Conservation (phyloP, 2,329 filamentous ascomycete genomes). For the Beauveria sp. region DNA sequence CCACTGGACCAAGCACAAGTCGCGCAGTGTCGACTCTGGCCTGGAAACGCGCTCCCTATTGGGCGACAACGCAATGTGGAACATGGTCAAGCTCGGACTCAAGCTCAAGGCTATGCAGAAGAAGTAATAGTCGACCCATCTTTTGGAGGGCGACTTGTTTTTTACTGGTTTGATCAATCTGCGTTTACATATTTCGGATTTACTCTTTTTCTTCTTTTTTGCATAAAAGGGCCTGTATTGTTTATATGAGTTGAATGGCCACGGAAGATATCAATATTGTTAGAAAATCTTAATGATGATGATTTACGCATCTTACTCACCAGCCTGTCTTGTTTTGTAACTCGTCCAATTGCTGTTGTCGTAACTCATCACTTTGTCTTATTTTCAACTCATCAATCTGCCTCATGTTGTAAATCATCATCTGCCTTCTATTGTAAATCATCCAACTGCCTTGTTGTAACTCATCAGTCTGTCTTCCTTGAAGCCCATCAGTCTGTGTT, state of each 20-base stretch:
- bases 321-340: no score
- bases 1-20: conserved; percentile 24
- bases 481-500: no score
- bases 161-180: neutral
- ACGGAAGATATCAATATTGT: conserved; percentile 5
- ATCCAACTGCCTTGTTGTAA: no score
- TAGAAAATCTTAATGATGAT: conserved; percentile 10
- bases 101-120: conserved; percentile 16
- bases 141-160: neutral
- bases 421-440: no score
- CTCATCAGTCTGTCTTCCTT: no score
- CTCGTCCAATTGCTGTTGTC: no score
- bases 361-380: neutral
- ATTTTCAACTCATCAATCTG: no score
- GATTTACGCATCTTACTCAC: neutral
- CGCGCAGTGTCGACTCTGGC: conserved; percentile 11
- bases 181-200: neutral
- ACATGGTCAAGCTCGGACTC: conserved; percentile 23
- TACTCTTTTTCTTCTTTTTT: neutral
- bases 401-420: no score
- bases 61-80: conserved; percentile 18
- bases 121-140: neutral
- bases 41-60: conserved; percentile 15
- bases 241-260: neutral
- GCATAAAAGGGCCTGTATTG: neutral